phyloP scores from a whole-genome alignment of 176 grass and related monocot genomes.

The Aegilops sharonensis region DNA sequence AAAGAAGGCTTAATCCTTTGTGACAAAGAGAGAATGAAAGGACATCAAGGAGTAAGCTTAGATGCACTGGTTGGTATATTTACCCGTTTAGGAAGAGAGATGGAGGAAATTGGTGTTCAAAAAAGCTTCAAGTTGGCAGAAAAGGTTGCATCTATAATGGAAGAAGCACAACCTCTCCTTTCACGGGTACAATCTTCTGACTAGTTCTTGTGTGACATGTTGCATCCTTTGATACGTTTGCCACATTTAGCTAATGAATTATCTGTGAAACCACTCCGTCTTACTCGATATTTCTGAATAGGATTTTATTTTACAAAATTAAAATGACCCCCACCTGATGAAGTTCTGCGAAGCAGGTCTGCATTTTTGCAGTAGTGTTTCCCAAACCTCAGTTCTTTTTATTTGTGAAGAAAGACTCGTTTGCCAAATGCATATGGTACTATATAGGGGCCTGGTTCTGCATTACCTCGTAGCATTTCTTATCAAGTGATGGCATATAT shows the following conservation, averaged over 20 bases:
- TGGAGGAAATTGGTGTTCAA: constrained; percentile 54
- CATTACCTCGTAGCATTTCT: no score
- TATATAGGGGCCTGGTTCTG: no score
- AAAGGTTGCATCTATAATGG: constrained; percentile 79
- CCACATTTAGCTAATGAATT: not conserved
- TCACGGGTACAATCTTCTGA: constrained; percentile 45
- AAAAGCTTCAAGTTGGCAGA: constrained; percentile 84
- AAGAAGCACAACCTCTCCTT: constrained; percentile 85
- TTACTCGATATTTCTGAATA: not conserved
- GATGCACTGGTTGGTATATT: no score
- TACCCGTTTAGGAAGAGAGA: no score
- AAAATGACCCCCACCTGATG: not conserved
- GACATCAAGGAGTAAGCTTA: no score
- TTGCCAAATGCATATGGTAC: not conserved
- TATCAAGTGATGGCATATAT: no score
- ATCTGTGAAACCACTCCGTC: not conserved
- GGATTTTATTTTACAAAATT: not conserved
- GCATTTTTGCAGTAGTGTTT: not conserved
- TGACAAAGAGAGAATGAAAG: no score
- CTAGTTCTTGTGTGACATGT: not conserved
- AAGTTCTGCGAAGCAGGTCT: not conserved
- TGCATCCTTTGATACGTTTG: not conserved
- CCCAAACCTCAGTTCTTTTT: not conserved
- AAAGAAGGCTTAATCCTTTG: no score
- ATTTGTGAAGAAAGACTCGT: not conserved